These are phyloP conservation scores for Cyberlindnera bimundalis DNA, from an alignment of 805 yeast species.

Conservation along the genomic window DNA sequence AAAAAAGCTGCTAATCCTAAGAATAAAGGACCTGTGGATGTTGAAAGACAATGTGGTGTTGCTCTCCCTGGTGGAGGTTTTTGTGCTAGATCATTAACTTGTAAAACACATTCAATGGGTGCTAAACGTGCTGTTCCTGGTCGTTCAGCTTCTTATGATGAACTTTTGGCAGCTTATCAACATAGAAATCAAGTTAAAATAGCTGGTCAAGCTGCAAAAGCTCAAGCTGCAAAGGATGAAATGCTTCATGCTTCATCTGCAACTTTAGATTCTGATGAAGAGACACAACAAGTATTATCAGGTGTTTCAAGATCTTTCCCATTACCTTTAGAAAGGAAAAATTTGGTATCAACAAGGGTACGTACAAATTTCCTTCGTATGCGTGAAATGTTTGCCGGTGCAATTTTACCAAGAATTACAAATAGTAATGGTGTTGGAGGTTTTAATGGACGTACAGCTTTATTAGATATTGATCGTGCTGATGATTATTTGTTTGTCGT, in stretches of 20 bases:
- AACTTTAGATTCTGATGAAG: slow-evolving; percentile 72
- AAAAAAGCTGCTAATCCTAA: slow-evolving; percentile 46
- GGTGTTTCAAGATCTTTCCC: slow-evolving; percentile 83
- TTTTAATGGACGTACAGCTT: slow-evolving; percentile 74
- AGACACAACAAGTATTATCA: slow-evolving; percentile 84
- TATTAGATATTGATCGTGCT: slow-evolving; percentile 68
- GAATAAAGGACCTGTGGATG: slow-evolving; percentile 81
- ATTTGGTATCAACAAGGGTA: slow-evolving; percentile 63
- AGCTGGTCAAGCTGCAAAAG: slow-evolving; percentile 78
- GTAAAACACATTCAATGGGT: slow-evolving; percentile 98
- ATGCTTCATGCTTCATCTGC: slow-evolving; percentile 42
- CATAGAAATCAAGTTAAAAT: slow-evolving; percentile 87
- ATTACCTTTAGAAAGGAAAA: slow-evolving; percentile 76
- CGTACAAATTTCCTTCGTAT: slow-evolving; percentile 76
- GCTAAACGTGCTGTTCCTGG: slow-evolving; percentile 95
- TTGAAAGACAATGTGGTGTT: slow-evolving; percentile 95
- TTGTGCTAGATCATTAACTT: slow-evolving; percentile 93
- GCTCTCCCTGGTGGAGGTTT: slow-evolving; percentile 90
- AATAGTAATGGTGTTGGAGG: slow-evolving; percentile 65
- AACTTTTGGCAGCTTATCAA: slow-evolving; percentile 83
- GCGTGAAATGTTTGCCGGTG: slow-evolving; percentile 93
- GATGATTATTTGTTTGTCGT: slow-evolving; percentile 58
- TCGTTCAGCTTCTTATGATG: slow-evolving; percentile 89
- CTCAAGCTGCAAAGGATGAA: slow-evolving; percentile 72
- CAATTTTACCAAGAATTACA: slow-evolving; percentile 62